Percentiles rank a stretch among this genome's conserved stretches.
Evolutionary conservation across 2,329 filamentous ascomycete genomes (phyloP).

Genomic region (Venturia aucupariae): DNA sequence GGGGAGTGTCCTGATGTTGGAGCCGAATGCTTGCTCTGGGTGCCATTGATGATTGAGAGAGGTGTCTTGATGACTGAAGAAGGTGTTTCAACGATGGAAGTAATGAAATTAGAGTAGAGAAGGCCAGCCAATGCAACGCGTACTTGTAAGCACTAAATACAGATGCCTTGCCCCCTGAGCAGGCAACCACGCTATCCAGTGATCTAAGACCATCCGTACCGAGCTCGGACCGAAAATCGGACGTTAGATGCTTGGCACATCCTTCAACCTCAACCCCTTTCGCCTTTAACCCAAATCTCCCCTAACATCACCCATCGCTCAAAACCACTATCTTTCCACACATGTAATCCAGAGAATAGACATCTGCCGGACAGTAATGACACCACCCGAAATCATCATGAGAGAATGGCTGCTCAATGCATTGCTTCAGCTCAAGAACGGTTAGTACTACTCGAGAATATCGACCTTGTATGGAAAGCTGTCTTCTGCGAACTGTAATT

Average conservation of each 20-base stretch:
- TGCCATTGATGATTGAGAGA: background rate
- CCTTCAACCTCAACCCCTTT: background rate
- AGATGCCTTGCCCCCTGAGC: no score
- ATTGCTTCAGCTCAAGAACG: no score
- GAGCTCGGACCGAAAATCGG: background rate
- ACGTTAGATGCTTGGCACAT: background rate
- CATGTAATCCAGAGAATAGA: no score
- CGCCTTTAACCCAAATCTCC: no score
- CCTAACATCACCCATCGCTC: no score
- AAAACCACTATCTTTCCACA: background rate
- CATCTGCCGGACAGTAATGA: no score
- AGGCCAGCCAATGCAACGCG: background rate
- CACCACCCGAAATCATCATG: no score
- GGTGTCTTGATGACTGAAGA: background rate
- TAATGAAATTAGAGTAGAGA: background rate
- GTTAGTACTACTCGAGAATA: no score
- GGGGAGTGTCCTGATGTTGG: background rate
- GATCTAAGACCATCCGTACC: background rate
- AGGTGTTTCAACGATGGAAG: background rate
- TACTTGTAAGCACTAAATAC: background rate
- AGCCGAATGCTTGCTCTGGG: slow-evolving; percentile 4
- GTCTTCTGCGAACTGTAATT: no score
- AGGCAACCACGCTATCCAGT: background rate
- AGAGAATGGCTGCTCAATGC: no score
- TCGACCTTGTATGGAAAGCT: no score